Evolutionary conservation across 257 asterid genomes (phyloP).

Genomic region (Solanum ossicruentum): DNA sequence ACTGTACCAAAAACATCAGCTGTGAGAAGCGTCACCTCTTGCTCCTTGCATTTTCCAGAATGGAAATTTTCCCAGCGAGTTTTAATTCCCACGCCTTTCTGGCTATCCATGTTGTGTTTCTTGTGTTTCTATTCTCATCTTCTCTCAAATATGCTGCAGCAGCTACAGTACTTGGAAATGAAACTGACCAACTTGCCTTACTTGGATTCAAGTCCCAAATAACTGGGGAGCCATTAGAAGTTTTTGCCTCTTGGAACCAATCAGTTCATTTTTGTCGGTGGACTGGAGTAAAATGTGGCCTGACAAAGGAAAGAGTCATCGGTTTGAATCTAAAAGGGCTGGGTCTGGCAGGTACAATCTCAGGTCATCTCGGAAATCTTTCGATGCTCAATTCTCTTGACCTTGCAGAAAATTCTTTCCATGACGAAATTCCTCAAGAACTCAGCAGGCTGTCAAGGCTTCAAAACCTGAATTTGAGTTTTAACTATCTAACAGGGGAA

Average conservation of each 20-base stretch:
- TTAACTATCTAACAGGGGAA: not conserved
- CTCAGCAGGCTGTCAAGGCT: slow-evolving; percentile 14
- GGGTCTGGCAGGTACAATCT: slow-evolving; percentile 14
- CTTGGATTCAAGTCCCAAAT: slow-evolving; percentile 33
- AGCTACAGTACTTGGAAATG: slow-evolving; percentile 5
- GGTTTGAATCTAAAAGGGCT: slow-evolving; percentile 19
- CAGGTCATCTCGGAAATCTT: slow-evolving; percentile 29
- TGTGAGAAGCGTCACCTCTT: not conserved
- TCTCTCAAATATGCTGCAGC: slow-evolving; percentile 14
- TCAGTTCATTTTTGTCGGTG: slow-evolving; percentile 25
- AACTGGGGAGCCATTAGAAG: slow-evolving; percentile 25
- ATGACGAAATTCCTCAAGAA: slow-evolving; percentile 16
- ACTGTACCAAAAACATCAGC: not conserved
- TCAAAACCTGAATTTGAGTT: not conserved
- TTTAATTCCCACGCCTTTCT: not conserved
- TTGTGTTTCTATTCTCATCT: not conserved
- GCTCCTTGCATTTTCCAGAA: not conserved
- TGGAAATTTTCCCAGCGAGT: not conserved
- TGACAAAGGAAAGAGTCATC: slow-evolving; percentile 9
- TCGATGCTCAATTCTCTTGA: slow-evolving; percentile 21
- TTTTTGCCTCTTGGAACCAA: slow-evolving; percentile 24
- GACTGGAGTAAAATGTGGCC: slow-evolving; percentile 29
- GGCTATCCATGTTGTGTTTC: not conserved
- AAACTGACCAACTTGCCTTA: slow-evolving; percentile 21
- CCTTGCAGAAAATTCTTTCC: slow-evolving; percentile 32